These are phyloP conservation scores for Phytophthora ramorum DNA, from an alignment of 352 stramenopile genomes.

Conservation along the genomic window DNA sequence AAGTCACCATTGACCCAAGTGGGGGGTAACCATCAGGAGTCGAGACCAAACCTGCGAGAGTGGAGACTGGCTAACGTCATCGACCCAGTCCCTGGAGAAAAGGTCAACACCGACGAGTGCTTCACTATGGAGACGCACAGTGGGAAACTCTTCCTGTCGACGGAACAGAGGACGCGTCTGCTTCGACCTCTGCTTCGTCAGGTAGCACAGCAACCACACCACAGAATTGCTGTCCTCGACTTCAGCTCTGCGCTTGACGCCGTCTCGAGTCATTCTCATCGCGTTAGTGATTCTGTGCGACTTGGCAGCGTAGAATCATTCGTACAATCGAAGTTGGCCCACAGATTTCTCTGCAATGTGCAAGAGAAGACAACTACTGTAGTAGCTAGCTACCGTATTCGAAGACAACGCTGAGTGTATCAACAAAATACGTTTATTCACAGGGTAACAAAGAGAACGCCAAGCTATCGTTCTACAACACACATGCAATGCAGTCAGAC, in stretches of 20 bases:
- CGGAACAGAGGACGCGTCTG: neutral
- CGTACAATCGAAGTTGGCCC: neutral
- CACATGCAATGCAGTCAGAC: slow-evolving; percentile 1
- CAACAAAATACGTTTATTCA: slow-evolving; percentile 2
- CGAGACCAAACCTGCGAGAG: slow-evolving; percentile 14
- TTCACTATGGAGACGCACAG: neutral
- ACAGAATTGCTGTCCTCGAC: neutral
- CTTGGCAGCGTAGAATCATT: neutral
- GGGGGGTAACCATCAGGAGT: slow-evolving; percentile 8
- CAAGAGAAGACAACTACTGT: no score
- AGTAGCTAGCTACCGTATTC: no score
- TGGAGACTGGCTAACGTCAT: slow-evolving; percentile 1
- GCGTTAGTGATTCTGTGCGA: neutral
- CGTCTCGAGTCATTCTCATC: neutral
- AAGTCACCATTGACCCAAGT: slow-evolving; percentile 1
- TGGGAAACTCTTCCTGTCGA: slow-evolving; percentile 12
- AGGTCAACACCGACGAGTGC: slow-evolving; percentile 13
- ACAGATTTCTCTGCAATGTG: neutral
- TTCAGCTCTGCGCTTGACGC: neutral
- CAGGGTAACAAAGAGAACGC: neutral
- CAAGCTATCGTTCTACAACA: neutral
- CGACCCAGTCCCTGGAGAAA: neutral
- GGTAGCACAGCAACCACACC: neutral
- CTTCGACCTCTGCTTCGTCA: neutral
- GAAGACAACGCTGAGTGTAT: neutral